These are phyloP conservation scores for Fusarium sp. DNA, from an alignment of 2,329 filamentous ascomycete genomes.

Conservation along the genomic window DNA sequence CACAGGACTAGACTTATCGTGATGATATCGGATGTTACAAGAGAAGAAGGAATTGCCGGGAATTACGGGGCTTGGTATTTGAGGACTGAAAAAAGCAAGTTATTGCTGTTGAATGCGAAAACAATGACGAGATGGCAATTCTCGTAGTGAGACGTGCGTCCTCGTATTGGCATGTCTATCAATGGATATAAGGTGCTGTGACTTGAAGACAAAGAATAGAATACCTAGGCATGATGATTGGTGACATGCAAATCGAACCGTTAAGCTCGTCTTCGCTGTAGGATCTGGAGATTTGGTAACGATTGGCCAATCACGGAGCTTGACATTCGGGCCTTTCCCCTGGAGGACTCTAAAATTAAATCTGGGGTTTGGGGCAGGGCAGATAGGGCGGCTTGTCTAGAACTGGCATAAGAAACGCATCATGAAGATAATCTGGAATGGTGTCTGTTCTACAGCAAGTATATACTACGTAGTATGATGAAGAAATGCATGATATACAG, in stretches of 20 bases:
- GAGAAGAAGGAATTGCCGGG: constrained; percentile 21
- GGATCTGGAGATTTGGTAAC: constrained; percentile 2
- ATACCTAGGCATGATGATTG: constrained; percentile 11
- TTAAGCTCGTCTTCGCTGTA: constrained; percentile 12
- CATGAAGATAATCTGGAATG: neutral
- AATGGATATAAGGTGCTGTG: constrained; percentile 14
- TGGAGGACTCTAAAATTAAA: constrained; percentile 38
- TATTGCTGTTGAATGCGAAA: neutral
- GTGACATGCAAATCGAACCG: constrained; percentile 5
- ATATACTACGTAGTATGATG: constrained; percentile 4
- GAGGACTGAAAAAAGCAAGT: neutral
- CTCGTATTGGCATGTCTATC: constrained; percentile 16
- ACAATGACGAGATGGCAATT: neutral
- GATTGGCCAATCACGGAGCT: constrained; percentile 40
- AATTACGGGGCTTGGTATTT: constrained; percentile 20
- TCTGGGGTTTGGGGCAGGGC: constrained; percentile 39
- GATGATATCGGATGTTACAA: constrained; percentile 25
- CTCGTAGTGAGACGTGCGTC: constrained; percentile 9
- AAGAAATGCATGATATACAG: neutral
- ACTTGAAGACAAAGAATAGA: neutral
- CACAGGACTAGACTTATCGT: constrained; percentile 10
- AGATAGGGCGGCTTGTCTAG: neutral
- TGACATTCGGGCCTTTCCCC: constrained; percentile 45
- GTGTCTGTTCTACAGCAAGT: neutral
- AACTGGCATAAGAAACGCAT: constrained; percentile 8